Evolutionary conservation across 108 stramenopile genomes (phyloP), one percentile per base, ranked within the genome.

Genomic region (Cyclotella cryptica): DNA sequence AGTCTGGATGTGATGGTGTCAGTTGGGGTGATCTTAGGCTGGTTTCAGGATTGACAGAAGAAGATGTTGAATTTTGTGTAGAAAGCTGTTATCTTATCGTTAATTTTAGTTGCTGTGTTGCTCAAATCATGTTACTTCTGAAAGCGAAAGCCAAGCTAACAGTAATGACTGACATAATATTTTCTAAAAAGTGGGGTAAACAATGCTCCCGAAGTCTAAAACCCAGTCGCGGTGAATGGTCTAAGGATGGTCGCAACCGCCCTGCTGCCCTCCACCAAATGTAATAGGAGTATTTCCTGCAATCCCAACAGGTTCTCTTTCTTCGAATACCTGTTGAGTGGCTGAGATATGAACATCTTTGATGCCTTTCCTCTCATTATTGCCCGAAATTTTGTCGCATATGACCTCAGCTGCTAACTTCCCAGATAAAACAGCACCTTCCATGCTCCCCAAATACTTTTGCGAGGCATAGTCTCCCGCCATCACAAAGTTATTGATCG

Each of bases 391-490:
- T 66, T 72, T 71, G 66, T 83, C 71, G 53, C 76, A 77, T 47
- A 92, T 64, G 15, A 87, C 88, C 76, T 88, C 80, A 12, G 90
- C 90, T 14, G 89, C 89, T 42, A 92, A 63, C 55, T 92, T 89
- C 0, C 90, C 90, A 12, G 66, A 72, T 10, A 84, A 54, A 10
- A 86, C 83, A 17, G 91, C 91, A 0, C 92, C 92, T 73, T 92
- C 92, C 92, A 92, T 92, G 27, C 83, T 85, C 0, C 88, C 92
- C 49, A 92, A 54, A 68, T 87, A 92, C 77, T 88, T 88, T 66
- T 88, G 88, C 45, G 70, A 57, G 21, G 75, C 79, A 69, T 64
- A 88, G 64, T 86, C 85, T 29, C 88, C 88, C 7, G 85, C 85
- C 72, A 88, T 75, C 35, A 80, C 76, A 44, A 88, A 86, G 47